Base-by-base conservation (phyloP, 2,329 filamentous ascomycete genomes). In the Raffaelea deltoideospora region DNA sequence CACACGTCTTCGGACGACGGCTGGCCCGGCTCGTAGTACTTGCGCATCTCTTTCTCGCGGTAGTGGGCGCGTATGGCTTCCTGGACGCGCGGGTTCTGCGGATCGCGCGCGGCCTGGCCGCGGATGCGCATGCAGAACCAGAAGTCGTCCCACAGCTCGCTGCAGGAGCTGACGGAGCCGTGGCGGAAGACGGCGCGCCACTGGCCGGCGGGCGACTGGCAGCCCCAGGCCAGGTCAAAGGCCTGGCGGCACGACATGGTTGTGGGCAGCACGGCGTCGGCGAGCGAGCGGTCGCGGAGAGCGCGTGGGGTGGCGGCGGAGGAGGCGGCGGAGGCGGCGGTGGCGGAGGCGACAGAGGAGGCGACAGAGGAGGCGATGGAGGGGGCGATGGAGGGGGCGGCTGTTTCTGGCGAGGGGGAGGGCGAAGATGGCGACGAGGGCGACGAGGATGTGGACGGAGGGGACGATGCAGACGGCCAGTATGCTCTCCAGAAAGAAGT, bases 101-200 rank as follows among this genome's bases (percentile, higher is more conserved):
- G n/a, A n/a, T n/a, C n/a, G n/a, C n/a, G n/a, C n/a, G n/a, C n/a
- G 19, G 72, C 56, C 50, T 75, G 75, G 2, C 69, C 67, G 49
- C 79, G 76, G 27, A 76, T 77, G 45, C 83, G 77, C 87, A 96
- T 95, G 65, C 90, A 98, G 61, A 95, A 88, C 82, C 87, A 93
- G 59, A 94, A 96, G 57, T 94, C 83, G 42, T 79, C 72, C 86
- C 88, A 95, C 44, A 86, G 77, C 46, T 92, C 80, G 43, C 67
- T 73, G 65, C 90, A 98, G 4, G 72, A 68, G 31, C 79, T 73
- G 50, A 93, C 63, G 30, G 66, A 62, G 43, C 90, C 90, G 53
- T 85, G 79, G 28, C 90, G 80, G 65, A 96, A 98, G 27, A 96
- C 71, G 50, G 85, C 76, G 50, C 82, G 86, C 66, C 87, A 94